phyloP scores from a whole-genome alignment of 192 early-diverging fungal species.

The Paraglomus brasilianum region DNA sequence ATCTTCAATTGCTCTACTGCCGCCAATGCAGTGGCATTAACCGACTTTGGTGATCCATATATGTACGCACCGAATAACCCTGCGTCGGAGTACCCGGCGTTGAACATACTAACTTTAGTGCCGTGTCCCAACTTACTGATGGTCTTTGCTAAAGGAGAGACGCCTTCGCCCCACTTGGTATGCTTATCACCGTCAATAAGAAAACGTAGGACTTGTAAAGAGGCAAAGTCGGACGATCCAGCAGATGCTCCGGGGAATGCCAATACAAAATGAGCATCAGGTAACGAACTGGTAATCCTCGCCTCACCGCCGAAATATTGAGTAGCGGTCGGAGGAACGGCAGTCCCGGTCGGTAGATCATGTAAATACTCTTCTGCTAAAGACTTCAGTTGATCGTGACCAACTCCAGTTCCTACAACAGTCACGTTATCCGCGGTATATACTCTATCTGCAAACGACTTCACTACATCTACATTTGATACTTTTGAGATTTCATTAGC shows the following conservation, averaged over 20 bases:
- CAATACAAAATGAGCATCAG: constrained; percentile 69
- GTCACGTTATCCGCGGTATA: constrained; percentile 76
- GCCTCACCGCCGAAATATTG: constrained; percentile 86
- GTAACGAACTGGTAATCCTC: constrained; percentile 65
- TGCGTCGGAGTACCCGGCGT: constrained; percentile 85
- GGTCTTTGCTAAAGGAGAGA: constrained; percentile 63
- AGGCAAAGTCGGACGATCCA: constrained; percentile 59
- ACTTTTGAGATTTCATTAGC: constrained; percentile 65
- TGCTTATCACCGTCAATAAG: constrained; percentile 61
- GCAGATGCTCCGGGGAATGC: constrained; percentile 74
- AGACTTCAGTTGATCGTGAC: constrained; percentile 64
- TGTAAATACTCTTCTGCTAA: constrained; percentile 65
- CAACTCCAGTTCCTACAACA: constrained; percentile 83
- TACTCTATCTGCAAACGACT: constrained; percentile 66
- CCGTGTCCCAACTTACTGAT: constrained; percentile 53
- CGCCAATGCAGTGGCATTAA: constrained; percentile 60
- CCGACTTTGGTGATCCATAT: constrained; percentile 55
- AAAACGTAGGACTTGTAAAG: constrained; percentile 60
- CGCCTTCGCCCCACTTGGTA: constrained; percentile 63
- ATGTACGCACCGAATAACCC: constrained; percentile 87
- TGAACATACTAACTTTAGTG: constrained; percentile 72
- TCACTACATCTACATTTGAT: constrained; percentile 64
- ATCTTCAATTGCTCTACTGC: constrained; percentile 61
- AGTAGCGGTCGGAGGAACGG: constrained; percentile 40
- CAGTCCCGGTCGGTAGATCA: constrained; percentile 45